Evolutionary conservation across 495 filamentous ascomycete species (phyloP), one percentile per base, ranked within the genome.

Genomic region (Penicillium samsonianum): DNA sequence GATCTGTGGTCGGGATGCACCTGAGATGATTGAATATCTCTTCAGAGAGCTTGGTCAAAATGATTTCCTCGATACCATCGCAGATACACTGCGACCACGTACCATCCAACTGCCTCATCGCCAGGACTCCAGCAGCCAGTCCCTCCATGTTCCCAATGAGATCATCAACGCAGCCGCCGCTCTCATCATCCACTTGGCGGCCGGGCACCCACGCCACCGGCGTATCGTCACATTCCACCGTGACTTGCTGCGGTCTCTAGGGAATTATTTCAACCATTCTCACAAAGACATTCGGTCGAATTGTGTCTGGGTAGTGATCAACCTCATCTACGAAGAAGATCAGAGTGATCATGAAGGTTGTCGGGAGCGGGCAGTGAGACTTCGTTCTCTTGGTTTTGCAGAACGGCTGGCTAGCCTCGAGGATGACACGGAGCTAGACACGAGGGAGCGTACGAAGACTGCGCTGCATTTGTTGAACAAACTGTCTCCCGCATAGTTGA

Each of bases 21-120:
- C 81, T 8, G 87, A 91, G 60, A 92, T 96, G 86, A 88, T 96
- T 56, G 91, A 96, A 60, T 82, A 84, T 54, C 70, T 97, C n/a
- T 87, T 96, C 68, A 77, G 73, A 37, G 79, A 83, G 47, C 74
- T 96, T n/a, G 90, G 90, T 17, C 80, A 90, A 62, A 82, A 88
- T 49, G 80, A 85, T 30, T 66, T 96, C 19, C 90, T 96, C 59
- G 81, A 86, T 43, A 87, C 93, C 38, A 70, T 97, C 19, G 81
- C 84, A 11, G 81, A 84, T 30, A 95, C 93, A 64, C 73, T 96
- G 7, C 78, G 78, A 30, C 78, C 84, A 3, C 84, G 83, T 45
- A 70, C 69, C 35, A 74, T 75, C 41, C 69, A 74, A 26, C 57
- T 78, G 9, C 64, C 70, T 9, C 74, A 73, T 37, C 73, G 74